Evolutionary conservation across 23 red algal genomes (phyloP).

Genomic region (Gracilaria caudata): DNA sequence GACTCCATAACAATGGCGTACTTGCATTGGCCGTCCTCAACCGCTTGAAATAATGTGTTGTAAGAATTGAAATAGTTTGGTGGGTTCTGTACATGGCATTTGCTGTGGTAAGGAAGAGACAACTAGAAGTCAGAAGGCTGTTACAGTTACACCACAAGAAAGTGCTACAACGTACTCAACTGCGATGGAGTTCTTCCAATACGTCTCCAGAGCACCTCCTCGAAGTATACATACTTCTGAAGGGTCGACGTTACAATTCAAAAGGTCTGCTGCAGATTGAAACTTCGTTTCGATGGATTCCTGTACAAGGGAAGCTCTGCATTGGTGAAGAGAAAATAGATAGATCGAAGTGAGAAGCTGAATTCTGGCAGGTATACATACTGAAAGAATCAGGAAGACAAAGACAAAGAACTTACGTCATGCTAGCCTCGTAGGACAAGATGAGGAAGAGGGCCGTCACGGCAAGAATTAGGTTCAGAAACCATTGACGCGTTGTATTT

Average conservation of each 20-base stretch:
- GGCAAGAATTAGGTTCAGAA: constrained; percentile 13
- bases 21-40: too few species aligned
- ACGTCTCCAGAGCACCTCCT: constrained; percentile 29
- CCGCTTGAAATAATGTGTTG: too few species aligned
- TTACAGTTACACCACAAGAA: background rate
- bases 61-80: too few species aligned
- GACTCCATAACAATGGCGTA: too few species aligned
- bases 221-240: constrained; percentile 23
- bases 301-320: constrained; percentile 27
- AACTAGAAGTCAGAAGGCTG: background rate
- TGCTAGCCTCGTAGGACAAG: constrained; percentile 28
- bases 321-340: background rate
- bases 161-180: constrained; percentile 19
- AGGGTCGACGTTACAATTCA: background rate
- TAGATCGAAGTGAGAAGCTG: too few species aligned
- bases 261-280: background rate
- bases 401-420: constrained; percentile 32
- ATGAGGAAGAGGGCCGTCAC: constrained; percentile 29
- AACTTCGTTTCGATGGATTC: background rate
- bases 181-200: constrained; percentile 20
- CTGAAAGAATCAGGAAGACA: background rate
- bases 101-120: background rate
- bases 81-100: too few species aligned
- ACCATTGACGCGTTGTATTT: background rate
- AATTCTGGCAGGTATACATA: background rate